Evolutionary conservation across 441 rosid genomes (phyloP), one percentile per base, ranked within the genome.

Genomic region (Brassica hybrid): DNA sequence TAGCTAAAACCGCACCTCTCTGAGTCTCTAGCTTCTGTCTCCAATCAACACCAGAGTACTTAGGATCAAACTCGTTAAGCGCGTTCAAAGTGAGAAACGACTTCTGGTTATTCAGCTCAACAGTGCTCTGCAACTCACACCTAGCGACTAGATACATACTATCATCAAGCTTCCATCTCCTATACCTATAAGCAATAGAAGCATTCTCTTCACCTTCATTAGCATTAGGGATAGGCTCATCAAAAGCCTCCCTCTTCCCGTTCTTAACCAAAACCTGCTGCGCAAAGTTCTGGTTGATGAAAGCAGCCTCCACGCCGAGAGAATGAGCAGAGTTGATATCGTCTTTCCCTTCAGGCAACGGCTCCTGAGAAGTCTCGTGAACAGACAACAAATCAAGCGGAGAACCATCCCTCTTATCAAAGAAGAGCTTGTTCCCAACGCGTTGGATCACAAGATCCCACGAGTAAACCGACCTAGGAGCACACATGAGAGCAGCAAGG

Each of bases 361-460:
- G 97, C 84, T 94, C 97, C 62, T 90, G 97, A 1, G 96, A 92
- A 1, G 96, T 94, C 70, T 92, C 97, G 6, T 94, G 98, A 27
- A 92, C 97, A 0, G 98, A 88, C 2, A 94, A 85, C 85, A 94
- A 76, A 85, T 92, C 97, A 6, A 94, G 86, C 77, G 86, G 92
- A 2, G 97, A 94, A 4, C 93, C 93, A 80, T 94, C 97, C 61
- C 97, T 83, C 80, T 94, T 91, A 79, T 92, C 98, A 19, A 94
- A 91, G 82, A 94, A 94, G 17, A 94, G 76, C 79, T 92, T 94
- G 68, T 92, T 94, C 34, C 97, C 98, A 60, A 94, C 97, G 14
- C 96, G 81, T 75, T 94, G 98, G 62, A 94, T 66, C 71, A 94
- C 97, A 72, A 94, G 88, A 79, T 94, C 98, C 98, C 98, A 92